A percentile compares a stretch with the other conserved stretches of the same genome.
Conservation (phyloP, 1,284 basidiomycete species). For the Takashimella tepidaria region DNA sequence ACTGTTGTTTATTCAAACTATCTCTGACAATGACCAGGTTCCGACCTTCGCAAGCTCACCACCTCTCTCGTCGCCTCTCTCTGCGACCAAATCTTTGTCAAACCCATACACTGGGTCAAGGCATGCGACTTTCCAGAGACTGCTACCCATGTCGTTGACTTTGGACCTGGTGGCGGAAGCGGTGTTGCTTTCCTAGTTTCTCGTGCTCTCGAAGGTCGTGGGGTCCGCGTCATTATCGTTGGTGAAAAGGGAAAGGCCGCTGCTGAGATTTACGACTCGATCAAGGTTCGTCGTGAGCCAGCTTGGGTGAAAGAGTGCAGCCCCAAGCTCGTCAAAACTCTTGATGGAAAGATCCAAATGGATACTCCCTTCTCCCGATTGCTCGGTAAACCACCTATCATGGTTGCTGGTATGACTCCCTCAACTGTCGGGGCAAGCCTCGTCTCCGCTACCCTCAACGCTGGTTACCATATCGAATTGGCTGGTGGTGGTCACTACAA, state of each 20-base stretch:
- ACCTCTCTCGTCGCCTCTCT: constrained; percentile 73
- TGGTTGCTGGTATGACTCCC: constrained; percentile 99
- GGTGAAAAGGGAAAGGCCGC: constrained; percentile 81
- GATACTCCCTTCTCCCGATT: constrained; percentile 96
- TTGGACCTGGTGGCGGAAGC: constrained; percentile 88
- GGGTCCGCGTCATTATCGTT: constrained; percentile 78
- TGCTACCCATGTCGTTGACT: constrained; percentile 92
- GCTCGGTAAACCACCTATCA: constrained; percentile 90
- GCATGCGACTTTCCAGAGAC: constrained; percentile 82
- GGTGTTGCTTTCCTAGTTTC: constrained; percentile 90
- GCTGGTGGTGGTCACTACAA: constrained; percentile 98
- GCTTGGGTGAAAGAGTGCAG: constrained; percentile 88
- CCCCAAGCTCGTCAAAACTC: constrained; percentile 81
- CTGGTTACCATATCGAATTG: constrained; percentile 93
- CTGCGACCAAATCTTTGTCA: constrained; percentile 88
- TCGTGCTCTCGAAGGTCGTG: constrained; percentile 86
- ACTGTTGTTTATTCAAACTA: constrained; percentile 7
- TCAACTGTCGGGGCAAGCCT: constrained; percentile 88
- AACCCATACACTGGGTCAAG: constrained; percentile 86
- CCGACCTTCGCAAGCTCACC: constrained; percentile 65
- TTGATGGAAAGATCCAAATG: constrained; percentile 82
- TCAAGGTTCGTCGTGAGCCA: constrained; percentile 67
- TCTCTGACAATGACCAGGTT: constrained; percentile 54
- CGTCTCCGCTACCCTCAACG: constrained; percentile 83
- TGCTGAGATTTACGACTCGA: constrained; percentile 72